phyloP scores from a whole-genome alignment of 1,284 basidiomycete species.

The Ustilago hordei region DNA sequence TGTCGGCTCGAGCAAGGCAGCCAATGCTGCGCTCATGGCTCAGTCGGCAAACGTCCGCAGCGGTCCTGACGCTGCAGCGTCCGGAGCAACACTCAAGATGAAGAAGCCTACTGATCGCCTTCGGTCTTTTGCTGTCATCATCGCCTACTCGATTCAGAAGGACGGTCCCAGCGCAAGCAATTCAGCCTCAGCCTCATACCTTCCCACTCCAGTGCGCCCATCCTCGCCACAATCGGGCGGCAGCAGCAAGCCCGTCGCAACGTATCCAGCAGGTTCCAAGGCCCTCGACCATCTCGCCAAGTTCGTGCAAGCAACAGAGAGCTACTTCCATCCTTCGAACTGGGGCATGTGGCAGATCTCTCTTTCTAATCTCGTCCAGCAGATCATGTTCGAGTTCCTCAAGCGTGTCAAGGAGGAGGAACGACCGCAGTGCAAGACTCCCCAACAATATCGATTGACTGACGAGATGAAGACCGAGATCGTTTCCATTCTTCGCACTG shows the following conservation, averaged over 20 bases:
- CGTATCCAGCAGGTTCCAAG: slow-evolving; percentile 84
- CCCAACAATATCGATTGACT: slow-evolving; percentile 81
- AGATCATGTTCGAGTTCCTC: slow-evolving; percentile 83
- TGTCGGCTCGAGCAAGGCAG: slow-evolving; percentile 73
- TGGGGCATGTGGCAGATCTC: slow-evolving; percentile 71
- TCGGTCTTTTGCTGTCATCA: slow-evolving; percentile 82
- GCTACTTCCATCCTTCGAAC: slow-evolving; percentile 84
- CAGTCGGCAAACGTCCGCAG: slow-evolving; percentile 65
- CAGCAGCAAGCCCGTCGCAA: slow-evolving; percentile 41
- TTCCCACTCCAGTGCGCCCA: slow-evolving; percentile 29
- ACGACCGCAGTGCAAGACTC: slow-evolving; percentile 82
- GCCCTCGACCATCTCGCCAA: slow-evolving; percentile 89
- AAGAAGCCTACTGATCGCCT: slow-evolving; percentile 82
- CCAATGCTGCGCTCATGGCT: slow-evolving; percentile 62
- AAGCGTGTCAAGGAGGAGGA: slow-evolving; percentile 77
- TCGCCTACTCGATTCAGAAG: slow-evolving; percentile 90
- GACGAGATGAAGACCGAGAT: slow-evolving; percentile 84
- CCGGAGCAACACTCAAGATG: slow-evolving; percentile 79
- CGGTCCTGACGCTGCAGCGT: slow-evolving; percentile 73
- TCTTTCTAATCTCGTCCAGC: slow-evolving; percentile 84
- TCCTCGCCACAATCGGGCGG: slow-evolving; percentile 13
- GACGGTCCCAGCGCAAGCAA: slow-evolving; percentile 75
- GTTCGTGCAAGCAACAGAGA: slow-evolving; percentile 91
- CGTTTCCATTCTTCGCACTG: slow-evolving; percentile 84
- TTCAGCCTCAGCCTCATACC: slow-evolving; percentile 29